Percentiles rank a stretch among this genome's conserved stretches.
Evolutionary conservation across 495 filamentous ascomycete species (phyloP).

Genomic region (Aspergillus olivimuriae): DNA sequence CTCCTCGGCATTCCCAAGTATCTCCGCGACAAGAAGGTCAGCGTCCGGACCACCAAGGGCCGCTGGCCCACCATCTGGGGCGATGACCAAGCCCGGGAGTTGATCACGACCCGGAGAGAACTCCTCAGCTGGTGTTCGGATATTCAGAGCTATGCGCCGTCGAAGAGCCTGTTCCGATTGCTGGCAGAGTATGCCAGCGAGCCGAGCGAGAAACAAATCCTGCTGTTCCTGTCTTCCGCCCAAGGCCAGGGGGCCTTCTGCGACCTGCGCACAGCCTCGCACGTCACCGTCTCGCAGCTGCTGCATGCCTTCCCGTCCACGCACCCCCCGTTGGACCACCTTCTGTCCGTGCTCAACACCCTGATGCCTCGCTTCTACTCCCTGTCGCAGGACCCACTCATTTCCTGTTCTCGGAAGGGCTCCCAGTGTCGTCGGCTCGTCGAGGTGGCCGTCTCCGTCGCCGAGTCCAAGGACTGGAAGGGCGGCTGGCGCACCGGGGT

Average conservation of each 20-base stretch:
- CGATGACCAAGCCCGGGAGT: constrained; percentile 73
- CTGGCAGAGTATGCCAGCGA: constrained; percentile 80
- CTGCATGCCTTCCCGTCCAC: constrained; percentile 88
- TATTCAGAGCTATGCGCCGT: constrained; percentile 85
- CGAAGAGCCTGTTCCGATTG: constrained; percentile 78
- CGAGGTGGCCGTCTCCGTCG: constrained; percentile 91
- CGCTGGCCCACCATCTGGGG: constrained; percentile 99
- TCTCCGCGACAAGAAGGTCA: constrained; percentile 73
- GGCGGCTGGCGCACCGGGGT: constrained; percentile 61
- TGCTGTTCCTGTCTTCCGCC: constrained; percentile 77
- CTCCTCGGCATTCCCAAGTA: constrained; percentile 68
- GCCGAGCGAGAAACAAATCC: constrained; percentile 76
- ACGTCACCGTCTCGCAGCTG: constrained; percentile 77
- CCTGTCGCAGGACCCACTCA: constrained; percentile 88
- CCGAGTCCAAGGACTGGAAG: constrained; percentile 78
- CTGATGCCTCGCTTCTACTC: constrained; percentile 99
- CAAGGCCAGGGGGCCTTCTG: constrained; percentile 92
- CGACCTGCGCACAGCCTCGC: constrained; percentile 84
- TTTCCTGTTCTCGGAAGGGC: constrained; percentile 63
- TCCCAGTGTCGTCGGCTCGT: constrained; percentile 72
- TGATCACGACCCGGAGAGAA: constrained; percentile 84
- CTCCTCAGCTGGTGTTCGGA: constrained; percentile 93
- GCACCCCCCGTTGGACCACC: constrained; percentile 73
- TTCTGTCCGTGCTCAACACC: constrained; percentile 73
- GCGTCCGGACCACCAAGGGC: constrained; percentile 69